phyloP scores from a whole-genome alignment of 176 grass and related monocot species.

The Oryza punctata region DNA sequence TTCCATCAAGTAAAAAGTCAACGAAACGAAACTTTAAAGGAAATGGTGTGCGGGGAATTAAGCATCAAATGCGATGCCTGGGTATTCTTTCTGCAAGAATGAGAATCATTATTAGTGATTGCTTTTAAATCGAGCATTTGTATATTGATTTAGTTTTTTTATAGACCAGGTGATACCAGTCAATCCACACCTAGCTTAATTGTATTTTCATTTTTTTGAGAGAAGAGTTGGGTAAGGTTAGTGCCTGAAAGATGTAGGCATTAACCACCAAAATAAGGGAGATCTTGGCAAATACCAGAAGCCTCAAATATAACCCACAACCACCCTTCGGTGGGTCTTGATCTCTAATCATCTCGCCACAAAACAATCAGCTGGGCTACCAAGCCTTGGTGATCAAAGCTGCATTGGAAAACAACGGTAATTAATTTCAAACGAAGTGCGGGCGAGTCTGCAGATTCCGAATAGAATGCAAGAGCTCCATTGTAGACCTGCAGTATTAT shows the following conservation, averaged over 20 bases:
- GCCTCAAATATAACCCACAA: background rate
- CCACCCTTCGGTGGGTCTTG: background rate
- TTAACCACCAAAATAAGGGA: background rate
- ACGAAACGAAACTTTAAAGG: slow-evolving; percentile 21
- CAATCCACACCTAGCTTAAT: background rate
- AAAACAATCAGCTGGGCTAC: background rate
- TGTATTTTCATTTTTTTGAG: background rate
- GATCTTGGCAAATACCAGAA: background rate
- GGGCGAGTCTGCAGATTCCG: background rate
- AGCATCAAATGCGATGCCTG: slow-evolving; percentile 47
- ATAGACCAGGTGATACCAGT: background rate
- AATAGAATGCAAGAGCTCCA: background rate
- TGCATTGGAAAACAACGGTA: background rate
- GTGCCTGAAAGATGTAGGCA: slow-evolving; percentile 10
- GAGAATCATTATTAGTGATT: slow-evolving; percentile 48
- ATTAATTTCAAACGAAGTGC: background rate
- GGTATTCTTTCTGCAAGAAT: slow-evolving; percentile 45
- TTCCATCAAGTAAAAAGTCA: slow-evolving; percentile 43
- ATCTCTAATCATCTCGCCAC: background rate
- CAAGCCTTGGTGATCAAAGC: background rate
- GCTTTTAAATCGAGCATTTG: slow-evolving; percentile 32
- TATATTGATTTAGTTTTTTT: slow-evolving; percentile 21
- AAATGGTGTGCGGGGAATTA: slow-evolving; percentile 29
- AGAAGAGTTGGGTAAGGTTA: background rate
- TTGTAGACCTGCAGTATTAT: background rate